These are phyloP conservation scores for Litsea cubeba DNA, from an alignment of 164 flowering plant species.

Conservation along the genomic window DNA sequence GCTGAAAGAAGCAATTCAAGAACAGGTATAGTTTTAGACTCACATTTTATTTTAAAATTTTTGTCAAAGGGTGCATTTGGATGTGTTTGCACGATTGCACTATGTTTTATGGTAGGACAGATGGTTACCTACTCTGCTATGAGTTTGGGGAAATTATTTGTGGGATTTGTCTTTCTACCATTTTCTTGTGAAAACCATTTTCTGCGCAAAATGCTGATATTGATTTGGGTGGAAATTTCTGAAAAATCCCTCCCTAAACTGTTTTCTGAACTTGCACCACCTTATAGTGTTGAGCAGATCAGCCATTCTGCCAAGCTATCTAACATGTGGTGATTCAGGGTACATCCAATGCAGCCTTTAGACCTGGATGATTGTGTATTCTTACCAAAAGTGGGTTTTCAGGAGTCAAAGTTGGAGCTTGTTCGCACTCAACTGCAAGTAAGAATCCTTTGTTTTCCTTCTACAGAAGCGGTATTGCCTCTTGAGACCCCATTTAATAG, in stretches of 20 bases:
- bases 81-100: not conserved
- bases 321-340: not conserved
- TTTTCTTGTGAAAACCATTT: not conserved
- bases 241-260: not conserved
- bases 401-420: conserved; percentile 49
- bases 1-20: conserved; percentile 75
- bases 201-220: not conserved
- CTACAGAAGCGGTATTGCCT: not conserved
- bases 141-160: not conserved
- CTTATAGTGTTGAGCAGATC: not conserved
- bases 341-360: not conserved
- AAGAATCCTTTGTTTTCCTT: conserved; percentile 17
- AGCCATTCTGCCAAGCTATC: not conserved
- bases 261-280: not conserved
- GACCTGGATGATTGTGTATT: not conserved
- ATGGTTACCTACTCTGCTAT: not conserved
- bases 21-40: conserved; percentile 43
- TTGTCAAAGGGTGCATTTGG: not conserved
- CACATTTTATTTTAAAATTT: not conserved
- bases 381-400: not conserved
- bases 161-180: not conserved
- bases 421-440: conserved; percentile 62
- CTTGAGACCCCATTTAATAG: not conserved
- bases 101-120: not conserved
- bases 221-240: not conserved